phyloP scores from a whole-genome alignment of 805 yeast species.

The Spathaspora arborariae region DNA sequence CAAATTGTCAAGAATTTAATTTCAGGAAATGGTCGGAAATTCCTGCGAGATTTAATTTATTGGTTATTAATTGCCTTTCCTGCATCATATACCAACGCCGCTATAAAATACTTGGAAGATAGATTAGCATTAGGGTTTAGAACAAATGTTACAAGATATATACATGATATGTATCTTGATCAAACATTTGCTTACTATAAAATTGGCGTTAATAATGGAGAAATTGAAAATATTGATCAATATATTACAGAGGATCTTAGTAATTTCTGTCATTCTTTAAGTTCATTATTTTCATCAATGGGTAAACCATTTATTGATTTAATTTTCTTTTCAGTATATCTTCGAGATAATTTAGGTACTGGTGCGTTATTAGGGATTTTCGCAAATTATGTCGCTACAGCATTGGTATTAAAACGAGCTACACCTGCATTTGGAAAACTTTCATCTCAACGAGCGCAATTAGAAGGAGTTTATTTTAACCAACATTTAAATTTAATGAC shows the following conservation, averaged over 20 bases:
- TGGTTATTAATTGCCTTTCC: constrained; percentile 93
- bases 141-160: constrained; percentile 75
- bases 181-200: constrained; percentile 80
- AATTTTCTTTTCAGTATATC: constrained; percentile 76
- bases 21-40: constrained; percentile 71
- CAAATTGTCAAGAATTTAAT: constrained; percentile 87
- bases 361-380: constrained; percentile 83
- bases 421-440: constrained; percentile 86
- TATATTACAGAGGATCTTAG: constrained; percentile 83
- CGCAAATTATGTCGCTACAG: constrained; percentile 75
- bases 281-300: constrained; percentile 79
- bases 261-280: constrained; percentile 74
- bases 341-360: constrained; percentile 81
- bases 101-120: constrained; percentile 75
- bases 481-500: constrained; percentile 81
- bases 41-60: constrained; percentile 70
- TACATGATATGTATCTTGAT: constrained; percentile 87
- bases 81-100: constrained; percentile 87
- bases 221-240: constrained; percentile 70
- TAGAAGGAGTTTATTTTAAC: constrained; percentile 87
- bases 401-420: constrained; percentile 61
- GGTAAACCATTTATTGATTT: constrained; percentile 91
- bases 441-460: constrained; percentile 65
- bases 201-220: constrained; percentile 54
- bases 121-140: constrained; percentile 80